Conservation (phyloP, 2,329 filamentous ascomycete species). For the Talaromyces sp. region DNA sequence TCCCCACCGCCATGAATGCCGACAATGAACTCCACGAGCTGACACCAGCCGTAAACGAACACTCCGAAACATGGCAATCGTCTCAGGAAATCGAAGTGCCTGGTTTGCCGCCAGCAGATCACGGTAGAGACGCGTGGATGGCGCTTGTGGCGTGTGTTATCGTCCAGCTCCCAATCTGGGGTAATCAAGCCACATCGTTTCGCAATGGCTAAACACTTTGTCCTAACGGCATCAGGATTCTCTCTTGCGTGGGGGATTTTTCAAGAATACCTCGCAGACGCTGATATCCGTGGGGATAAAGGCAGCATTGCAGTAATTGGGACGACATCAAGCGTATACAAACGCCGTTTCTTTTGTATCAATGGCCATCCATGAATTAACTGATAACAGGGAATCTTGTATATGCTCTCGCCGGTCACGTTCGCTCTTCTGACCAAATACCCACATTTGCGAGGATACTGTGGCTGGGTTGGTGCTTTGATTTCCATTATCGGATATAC, state of each 20-base stretch:
- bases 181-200: conserved; percentile 21
- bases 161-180: conserved; percentile 52
- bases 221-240: conserved; percentile 14
- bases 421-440: conserved; percentile 26
- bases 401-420: conserved; percentile 18
- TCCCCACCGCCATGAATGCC: not conserved
- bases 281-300: conserved; percentile 29
- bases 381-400: conserved; percentile 22
- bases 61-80: not conserved
- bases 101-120: conserved; percentile 42
- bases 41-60: not conserved
- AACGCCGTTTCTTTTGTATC: not conserved
- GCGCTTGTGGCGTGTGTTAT: conserved; percentile 48
- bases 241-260: conserved; percentile 31
- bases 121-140: conserved; percentile 48
- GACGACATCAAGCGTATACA: conserved; percentile 33
- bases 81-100: conserved; percentile 21
- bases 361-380: not conserved
- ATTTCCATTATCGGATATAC: conserved; percentile 24
- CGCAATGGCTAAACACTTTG: conserved; percentile 11
- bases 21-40: not conserved
- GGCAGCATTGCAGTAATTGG: conserved; percentile 42
- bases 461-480: conserved; percentile 31
- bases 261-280: conserved; percentile 39
- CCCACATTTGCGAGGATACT: conserved; percentile 22